Conservation (phyloP, 2,329 filamentous ascomycete species). For the Curvularia eragrostidis region DNA sequence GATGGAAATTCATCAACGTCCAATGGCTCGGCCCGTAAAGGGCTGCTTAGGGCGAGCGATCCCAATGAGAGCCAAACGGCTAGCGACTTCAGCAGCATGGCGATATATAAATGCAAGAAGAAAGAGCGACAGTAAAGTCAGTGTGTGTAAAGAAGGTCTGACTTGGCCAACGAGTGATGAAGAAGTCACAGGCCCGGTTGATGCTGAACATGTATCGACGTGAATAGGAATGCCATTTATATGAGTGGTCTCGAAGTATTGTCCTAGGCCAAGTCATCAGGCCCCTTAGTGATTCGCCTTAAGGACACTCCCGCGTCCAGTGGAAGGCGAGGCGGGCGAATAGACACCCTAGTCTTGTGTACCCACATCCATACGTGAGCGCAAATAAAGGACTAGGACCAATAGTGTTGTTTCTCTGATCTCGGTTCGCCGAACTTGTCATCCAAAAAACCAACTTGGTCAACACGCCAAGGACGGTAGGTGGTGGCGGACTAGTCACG, state of each 20-base stretch:
- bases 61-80: slow-evolving; percentile 36
- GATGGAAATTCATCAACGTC: slow-evolving; percentile 12
- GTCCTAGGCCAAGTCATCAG: slow-evolving; percentile 4
- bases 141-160: slow-evolving; percentile 15
- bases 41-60: slow-evolving; percentile 38
- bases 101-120: slow-evolving; percentile 10
- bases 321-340: slow-evolving; percentile 4
- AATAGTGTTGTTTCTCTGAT: not conserved
- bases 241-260: slow-evolving; percentile 12
- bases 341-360: slow-evolving; percentile 4
- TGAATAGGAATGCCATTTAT: slow-evolving; percentile 25
- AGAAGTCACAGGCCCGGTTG: slow-evolving; percentile 12
- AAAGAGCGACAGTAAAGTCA: slow-evolving; percentile 11
- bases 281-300: slow-evolving; percentile 3
- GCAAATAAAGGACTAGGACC: not conserved
- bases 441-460: not conserved
- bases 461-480: slow-evolving; percentile 21
- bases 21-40: slow-evolving; percentile 24
- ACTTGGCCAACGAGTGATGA: slow-evolving; percentile 21
- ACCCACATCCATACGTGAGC: not conserved
- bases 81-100: slow-evolving; percentile 37
- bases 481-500: slow-evolving; percentile 12
- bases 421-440: slow-evolving; percentile 3
- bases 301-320: not conserved
- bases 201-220: slow-evolving; percentile 14